These are phyloP conservation scores for Alternaria rosae DNA, from an alignment of 2,329 filamentous ascomycete species.

Conservation along the genomic window DNA sequence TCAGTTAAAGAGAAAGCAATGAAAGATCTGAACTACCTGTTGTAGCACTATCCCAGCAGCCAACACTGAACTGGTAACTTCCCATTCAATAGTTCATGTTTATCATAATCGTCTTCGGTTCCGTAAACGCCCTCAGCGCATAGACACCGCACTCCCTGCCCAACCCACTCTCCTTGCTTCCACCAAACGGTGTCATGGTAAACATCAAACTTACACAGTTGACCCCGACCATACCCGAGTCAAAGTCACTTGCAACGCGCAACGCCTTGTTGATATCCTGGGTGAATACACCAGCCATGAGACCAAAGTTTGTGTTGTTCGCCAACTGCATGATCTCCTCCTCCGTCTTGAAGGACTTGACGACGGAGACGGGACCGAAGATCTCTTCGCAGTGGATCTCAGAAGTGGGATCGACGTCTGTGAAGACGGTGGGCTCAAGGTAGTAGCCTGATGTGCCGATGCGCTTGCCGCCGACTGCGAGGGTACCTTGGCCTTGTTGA, in stretches of 20 bases:
- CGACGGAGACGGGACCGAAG: slow-evolving; percentile 49
- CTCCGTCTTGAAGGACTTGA: slow-evolving; percentile 49
- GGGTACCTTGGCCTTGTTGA: slow-evolving; percentile 38
- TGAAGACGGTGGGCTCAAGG: slow-evolving; percentile 48
- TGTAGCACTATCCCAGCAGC: neutral
- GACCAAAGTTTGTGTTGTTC: slow-evolving; percentile 50
- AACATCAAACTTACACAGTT: slow-evolving; percentile 48
- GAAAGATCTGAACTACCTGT: neutral
- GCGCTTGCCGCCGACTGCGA: slow-evolving; percentile 45
- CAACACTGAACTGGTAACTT: too few relatives aligned
- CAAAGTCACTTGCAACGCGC: slow-evolving; percentile 43
- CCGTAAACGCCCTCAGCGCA: slow-evolving; percentile 58
- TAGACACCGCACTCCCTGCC: slow-evolving; percentile 60
- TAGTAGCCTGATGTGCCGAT: slow-evolving; percentile 43
- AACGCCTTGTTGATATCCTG: slow-evolving; percentile 49
- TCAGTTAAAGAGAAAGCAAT: neutral
- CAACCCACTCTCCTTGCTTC: slow-evolving; percentile 59
- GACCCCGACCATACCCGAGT: slow-evolving; percentile 46
- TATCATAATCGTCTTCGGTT: slow-evolving; percentile 61
- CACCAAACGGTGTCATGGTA: slow-evolving; percentile 58
- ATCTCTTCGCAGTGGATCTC: slow-evolving; percentile 50
- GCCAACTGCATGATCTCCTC: slow-evolving; percentile 50
- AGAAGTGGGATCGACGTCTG: slow-evolving; percentile 41
- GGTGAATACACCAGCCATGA: slow-evolving; percentile 51
- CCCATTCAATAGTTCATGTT: slow-evolving; percentile 45